Conservation (phyloP, 306 rosid genomes). For the Corylus avellana region DNA sequence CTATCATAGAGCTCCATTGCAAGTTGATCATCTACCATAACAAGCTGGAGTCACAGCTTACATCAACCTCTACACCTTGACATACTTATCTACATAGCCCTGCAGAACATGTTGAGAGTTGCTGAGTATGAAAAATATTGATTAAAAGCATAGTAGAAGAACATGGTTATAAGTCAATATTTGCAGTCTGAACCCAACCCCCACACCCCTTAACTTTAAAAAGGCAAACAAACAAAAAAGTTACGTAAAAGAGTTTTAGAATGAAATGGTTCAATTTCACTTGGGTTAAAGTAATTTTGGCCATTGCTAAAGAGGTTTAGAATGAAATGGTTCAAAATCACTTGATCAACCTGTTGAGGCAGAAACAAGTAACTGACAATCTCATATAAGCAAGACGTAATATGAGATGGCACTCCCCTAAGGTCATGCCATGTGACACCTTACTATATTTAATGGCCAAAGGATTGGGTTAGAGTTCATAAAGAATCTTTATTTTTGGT, state of each 20-base stretch:
- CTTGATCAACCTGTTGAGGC: not conserved
- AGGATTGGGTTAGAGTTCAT: not conserved
- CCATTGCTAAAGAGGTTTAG: not conserved
- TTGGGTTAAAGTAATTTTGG: not conserved
- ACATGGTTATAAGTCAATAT: slow-evolving; percentile 6
- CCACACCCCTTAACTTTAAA: not conserved
- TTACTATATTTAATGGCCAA: not conserved
- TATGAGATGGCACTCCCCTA: not conserved
- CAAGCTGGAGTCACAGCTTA: slow-evolving; percentile 4
- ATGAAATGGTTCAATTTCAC: not conserved
- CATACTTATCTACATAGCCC: slow-evolving; percentile 89
- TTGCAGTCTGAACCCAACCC: not conserved
- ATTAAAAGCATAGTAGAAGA: not conserved
- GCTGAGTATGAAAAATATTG: not conserved
- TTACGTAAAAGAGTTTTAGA: not conserved
- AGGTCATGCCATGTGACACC: not conserved
- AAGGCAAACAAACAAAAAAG: not conserved
- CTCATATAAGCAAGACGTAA: not conserved
- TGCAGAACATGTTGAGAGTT: slow-evolving; percentile 39
- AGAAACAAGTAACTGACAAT: not conserved
- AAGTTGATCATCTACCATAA: not conserved
- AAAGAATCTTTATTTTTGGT: not conserved
- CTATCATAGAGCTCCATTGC: slow-evolving; percentile 6
- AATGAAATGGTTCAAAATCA: not conserved
- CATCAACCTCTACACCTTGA: slow-evolving; percentile 46